phyloP scores from a whole-genome alignment of 352 stramenopile genomes.

The Thalassiosira allenii region DNA sequence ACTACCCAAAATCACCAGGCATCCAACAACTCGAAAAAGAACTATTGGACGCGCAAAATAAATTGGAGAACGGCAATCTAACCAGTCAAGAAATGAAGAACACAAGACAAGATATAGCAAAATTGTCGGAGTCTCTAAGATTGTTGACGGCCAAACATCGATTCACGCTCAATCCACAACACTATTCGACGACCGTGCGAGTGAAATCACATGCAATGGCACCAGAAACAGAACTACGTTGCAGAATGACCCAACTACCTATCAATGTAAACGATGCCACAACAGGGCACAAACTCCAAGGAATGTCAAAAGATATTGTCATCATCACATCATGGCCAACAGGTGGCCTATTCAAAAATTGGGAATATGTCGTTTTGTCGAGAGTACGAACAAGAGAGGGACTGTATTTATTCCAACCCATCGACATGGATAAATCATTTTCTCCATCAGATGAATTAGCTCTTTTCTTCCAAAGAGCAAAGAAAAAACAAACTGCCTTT shows the following conservation, averaged over 20 bases:
- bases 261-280: conserved; percentile 40
- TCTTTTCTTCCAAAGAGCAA: neutral
- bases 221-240: conserved; percentile 1
- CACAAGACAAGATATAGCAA: neutral
- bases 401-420: conserved; percentile 6
- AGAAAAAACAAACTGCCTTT: neutral
- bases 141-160: neutral
- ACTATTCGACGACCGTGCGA: neutral
- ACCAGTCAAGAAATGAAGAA: neutral
- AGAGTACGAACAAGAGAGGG: conserved; percentile 13
- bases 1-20: conserved; percentile 9
- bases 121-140: neutral
- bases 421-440: neutral
- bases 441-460: neutral
- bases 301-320: conserved; percentile 41
- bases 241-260: conserved; percentile 33
- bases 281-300: conserved; percentile 43
- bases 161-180: conserved; percentile 7
- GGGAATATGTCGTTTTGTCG: conserved; percentile 25
- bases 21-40: conserved; percentile 1
- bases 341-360: conserved; percentile 29
- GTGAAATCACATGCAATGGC: neutral
- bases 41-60: neutral
- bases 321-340: conserved; percentile 36
- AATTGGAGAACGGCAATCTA: neutral